A percentile compares a stretch with the other conserved stretches of the same genome.
These are phyloP conservation scores for Gelatoporia subvermispora DNA, from an alignment of 768 basidiomycete genomes.

Conservation along the genomic window DNA sequence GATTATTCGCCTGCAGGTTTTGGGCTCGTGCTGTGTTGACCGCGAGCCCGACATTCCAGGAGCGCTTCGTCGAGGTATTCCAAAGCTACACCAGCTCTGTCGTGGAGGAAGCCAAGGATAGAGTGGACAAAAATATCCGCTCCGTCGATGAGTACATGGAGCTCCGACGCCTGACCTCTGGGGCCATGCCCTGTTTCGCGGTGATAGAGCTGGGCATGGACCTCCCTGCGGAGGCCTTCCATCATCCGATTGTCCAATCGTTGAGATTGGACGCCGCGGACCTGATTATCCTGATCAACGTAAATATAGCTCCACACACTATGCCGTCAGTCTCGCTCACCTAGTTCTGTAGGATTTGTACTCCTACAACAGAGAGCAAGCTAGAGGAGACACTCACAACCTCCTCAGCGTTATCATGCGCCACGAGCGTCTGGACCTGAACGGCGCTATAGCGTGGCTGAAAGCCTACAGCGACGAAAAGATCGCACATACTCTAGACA, in stretches of 20 bases:
- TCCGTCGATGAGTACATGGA: constrained; percentile 19
- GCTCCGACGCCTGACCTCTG: constrained; percentile 21
- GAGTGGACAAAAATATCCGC: constrained; percentile 17
- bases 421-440: constrained; percentile 7
- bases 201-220: constrained; percentile 41
- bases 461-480: background rate
- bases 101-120: constrained; percentile 19
- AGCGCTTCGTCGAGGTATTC: constrained; percentile 19
- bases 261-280: constrained; percentile 53
- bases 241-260: constrained; percentile 45
- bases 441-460: constrained; percentile 16
- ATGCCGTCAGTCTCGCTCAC: background rate
- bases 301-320: constrained; percentile 26
- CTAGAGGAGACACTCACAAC: constrained; percentile 23
- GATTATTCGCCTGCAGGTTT: constrained; percentile 6
- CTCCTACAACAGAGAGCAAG: constrained; percentile 27
- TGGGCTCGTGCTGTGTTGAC: constrained; percentile 3
- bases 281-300: constrained; percentile 62
- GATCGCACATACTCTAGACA: background rate
- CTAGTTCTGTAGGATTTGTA: constrained; percentile 19
- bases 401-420: constrained; percentile 23
- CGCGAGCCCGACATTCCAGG: constrained; percentile 5
- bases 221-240: constrained; percentile 53
- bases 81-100: constrained; percentile 19
- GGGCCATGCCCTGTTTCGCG: constrained; percentile 16